These are phyloP conservation scores for Pythium vanterpoolii DNA, from an alignment of 352 stramenopile genomes.

Conservation along the genomic window DNA sequence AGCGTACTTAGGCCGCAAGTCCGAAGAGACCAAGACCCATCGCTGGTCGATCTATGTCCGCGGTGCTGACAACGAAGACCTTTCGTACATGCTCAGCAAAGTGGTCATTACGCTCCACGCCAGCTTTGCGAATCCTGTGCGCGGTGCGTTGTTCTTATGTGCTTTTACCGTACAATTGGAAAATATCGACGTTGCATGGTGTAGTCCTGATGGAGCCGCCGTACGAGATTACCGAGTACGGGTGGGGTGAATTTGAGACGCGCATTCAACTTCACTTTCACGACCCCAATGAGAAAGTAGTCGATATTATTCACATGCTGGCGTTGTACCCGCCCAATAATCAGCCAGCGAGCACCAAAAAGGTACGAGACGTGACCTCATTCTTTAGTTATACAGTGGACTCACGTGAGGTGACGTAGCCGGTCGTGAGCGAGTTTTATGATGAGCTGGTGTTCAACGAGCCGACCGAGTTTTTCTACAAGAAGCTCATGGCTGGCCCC, in stretches of 20 bases:
- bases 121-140: slow-evolving; percentile 93
- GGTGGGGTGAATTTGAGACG: slow-evolving; percentile 98
- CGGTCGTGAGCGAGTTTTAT: slow-evolving; percentile 95
- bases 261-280: slow-evolving; percentile 96
- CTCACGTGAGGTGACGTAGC: slow-evolving; percentile 33
- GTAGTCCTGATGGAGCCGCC: slow-evolving; percentile 92
- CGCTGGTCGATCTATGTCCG: slow-evolving; percentile 95
- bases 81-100: slow-evolving; percentile 94
- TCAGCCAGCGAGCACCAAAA: slow-evolving; percentile 88
- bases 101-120: slow-evolving; percentile 97
- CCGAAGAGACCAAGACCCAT: slow-evolving; percentile 94
- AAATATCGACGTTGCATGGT: neutral
- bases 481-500: slow-evolving; percentile 81
- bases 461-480: slow-evolving; percentile 94
- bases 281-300: slow-evolving; percentile 89
- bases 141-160: slow-evolving; percentile 38
- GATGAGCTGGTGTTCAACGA: slow-evolving; percentile 99
- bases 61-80: slow-evolving; percentile 91
- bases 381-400: neutral
- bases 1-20: slow-evolving; percentile 90
- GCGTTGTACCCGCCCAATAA: slow-evolving; percentile 82
- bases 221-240: slow-evolving; percentile 96
- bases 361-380: slow-evolving; percentile 32
- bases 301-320: slow-evolving; percentile 90
- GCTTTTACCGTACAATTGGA: neutral